Evolutionary conservation across 768 basidiomycete genomes (phyloP).

Genomic region (Imleria badia): DNA sequence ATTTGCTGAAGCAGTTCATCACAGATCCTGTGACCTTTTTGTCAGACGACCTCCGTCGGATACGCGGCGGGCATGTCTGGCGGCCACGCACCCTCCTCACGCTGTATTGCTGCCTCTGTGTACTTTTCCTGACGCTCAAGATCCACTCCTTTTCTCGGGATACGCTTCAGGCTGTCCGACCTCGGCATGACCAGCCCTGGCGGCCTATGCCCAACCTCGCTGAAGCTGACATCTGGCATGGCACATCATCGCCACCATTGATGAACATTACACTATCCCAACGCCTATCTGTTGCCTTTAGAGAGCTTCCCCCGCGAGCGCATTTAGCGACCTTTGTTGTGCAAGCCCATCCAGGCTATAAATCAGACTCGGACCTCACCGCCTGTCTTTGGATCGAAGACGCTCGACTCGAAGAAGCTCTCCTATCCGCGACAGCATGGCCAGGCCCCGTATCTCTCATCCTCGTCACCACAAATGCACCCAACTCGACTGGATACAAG

Average conservation of each 20-base stretch:
- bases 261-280: slow-evolving; percentile 31
- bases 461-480: slow-evolving; percentile 38
- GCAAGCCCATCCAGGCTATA: slow-evolving; percentile 10
- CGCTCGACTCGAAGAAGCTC: slow-evolving; percentile 32
- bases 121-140: slow-evolving; percentile 38
- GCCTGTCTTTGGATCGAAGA: slow-evolving; percentile 54
- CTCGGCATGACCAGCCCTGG: neutral
- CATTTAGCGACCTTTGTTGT: slow-evolving; percentile 40
- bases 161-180: neutral
- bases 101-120: slow-evolving; percentile 43
- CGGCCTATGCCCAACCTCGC: neutral
- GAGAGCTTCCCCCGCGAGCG: slow-evolving; percentile 24
- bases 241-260: slow-evolving; percentile 19
- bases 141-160: slow-evolving; percentile 15
- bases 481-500: slow-evolving; percentile 26
- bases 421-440: slow-evolving; percentile 43
- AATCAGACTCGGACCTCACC: slow-evolving; percentile 33
- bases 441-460: slow-evolving; percentile 51
- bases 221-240: neutral
- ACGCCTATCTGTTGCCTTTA: slow-evolving; percentile 37
- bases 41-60: slow-evolving; percentile 25
- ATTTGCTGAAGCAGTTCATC: slow-evolving; percentile 29
- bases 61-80: slow-evolving; percentile 25
- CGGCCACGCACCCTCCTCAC: slow-evolving; percentile 33
- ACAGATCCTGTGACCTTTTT: slow-evolving; percentile 25